Base-by-base conservation (phyloP, 495 filamentous ascomycete species). In the Hypoxylon crocopeplum region DNA sequence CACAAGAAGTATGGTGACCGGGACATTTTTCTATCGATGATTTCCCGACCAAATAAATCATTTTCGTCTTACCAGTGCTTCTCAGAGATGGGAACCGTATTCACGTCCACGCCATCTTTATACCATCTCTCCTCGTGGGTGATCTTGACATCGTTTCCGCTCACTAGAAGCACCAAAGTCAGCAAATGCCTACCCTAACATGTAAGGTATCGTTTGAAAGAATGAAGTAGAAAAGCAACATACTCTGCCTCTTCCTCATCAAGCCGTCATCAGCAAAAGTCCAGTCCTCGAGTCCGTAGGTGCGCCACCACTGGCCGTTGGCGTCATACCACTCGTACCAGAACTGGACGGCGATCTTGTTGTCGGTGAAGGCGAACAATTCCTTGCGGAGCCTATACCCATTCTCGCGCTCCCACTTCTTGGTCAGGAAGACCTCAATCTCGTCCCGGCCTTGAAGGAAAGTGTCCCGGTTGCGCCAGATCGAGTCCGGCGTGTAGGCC, bases 211-310 rank as follows among this genome's bases (percentile, higher is more conserved):
- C 39, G 5, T 34, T 5, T 11, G 3, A 10, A 3, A 12, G 12
- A 34, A 34, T 34, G 3, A 38, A 17, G 6, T 1, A 38, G 6
- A 13, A 38, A 5, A 17, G 8, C 15, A 54, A 64, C 54, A 40
- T 32, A 64, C 61, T 96, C 85, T 87, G 85, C 37, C 91, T 72
- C 76, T 96, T 96, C 52, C 84, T 70, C 92, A 96, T 97, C 59
- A 85, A 79, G 0, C 92, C 92, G 29, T 90, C 83, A 19, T 78
- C 79, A 1, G 86, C 88, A 75, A 92, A 96, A 0, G 92, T 96
- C 93, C 91, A 96, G 68, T 96, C 89, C 75, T 96, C 91, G 19
- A 96, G 79, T 0, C 93, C 92, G 70, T 95, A 96, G 36, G 89
- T 93, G 13, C 92, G 81, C 82, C 89, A 95, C 92, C 91, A 97